Conservation (phyloP, 164 flowering plant species). For the Pachysandra terminalis region DNA sequence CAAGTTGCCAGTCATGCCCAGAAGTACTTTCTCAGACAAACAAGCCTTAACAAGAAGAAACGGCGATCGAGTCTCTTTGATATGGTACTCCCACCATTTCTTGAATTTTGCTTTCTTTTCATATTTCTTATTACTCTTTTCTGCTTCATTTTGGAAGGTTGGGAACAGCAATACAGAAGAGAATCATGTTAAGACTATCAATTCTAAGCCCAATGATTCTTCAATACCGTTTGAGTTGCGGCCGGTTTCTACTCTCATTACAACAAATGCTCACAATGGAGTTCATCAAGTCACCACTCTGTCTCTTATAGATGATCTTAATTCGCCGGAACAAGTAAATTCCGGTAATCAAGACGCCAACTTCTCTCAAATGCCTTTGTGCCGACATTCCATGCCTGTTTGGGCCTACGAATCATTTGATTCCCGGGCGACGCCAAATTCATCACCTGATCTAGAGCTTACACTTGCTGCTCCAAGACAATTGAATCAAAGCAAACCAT, state of each 20-base stretch:
- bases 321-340: conserved; percentile 14
- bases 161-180: conserved; percentile 13
- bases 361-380: conserved; percentile 3
- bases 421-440: conserved; percentile 7
- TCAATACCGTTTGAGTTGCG: conserved; percentile 4
- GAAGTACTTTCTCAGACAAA: conserved; percentile 72
- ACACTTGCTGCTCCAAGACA: conserved; percentile 41
- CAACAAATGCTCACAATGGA: conserved; percentile 5
- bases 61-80: conserved; percentile 86
- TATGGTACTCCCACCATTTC: conserved; percentile 39
- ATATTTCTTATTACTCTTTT: too few relatives aligned
- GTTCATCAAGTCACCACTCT: conserved; percentile 6
- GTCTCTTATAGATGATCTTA: conserved; percentile 16
- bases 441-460: conserved; percentile 45
- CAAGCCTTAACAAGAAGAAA: conserved; percentile 53
- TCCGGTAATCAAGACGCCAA: conserved; percentile 9
- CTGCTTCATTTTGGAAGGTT: conserved; percentile 27
- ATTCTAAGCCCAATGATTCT: conserved; percentile 10
- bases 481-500: conserved; percentile 25
- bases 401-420: conserved; percentile 13
- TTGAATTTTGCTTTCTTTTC: background rate
- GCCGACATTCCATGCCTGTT: conserved; percentile 5
- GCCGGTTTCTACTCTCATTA: conserved; percentile 5
- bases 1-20: conserved; percentile 98
- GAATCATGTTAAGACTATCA: background rate